These are phyloP conservation scores for Pseudogymnoascus sp. DNA, from an alignment of 2,329 filamentous ascomycete genomes.

Conservation along the genomic window DNA sequence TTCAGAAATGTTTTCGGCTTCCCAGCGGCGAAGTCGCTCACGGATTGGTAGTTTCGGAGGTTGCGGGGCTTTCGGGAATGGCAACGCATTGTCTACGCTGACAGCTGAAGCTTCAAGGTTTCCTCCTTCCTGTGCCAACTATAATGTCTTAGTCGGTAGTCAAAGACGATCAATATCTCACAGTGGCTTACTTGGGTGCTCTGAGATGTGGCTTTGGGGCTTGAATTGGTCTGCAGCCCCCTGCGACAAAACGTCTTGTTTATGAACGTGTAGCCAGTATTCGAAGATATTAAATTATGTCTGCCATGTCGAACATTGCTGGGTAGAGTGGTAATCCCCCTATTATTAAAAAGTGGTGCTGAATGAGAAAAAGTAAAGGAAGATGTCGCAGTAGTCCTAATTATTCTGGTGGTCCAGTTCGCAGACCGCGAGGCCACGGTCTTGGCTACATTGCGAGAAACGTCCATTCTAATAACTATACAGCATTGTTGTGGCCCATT, in stretches of 20 bases:
- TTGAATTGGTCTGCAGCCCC: background rate
- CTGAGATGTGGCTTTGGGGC: background rate
- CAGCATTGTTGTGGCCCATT: conserved; percentile 1
- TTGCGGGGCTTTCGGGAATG: background rate
- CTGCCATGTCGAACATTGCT: background rate
- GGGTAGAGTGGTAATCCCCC: background rate
- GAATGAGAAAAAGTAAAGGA: background rate
- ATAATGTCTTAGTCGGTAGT: background rate
- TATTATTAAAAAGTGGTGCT: background rate
- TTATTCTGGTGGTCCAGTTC: conserved; percentile 7
- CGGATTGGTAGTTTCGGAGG: background rate
- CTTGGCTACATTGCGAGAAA: conserved; percentile 8
- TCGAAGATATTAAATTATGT: background rate
- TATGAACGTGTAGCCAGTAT: background rate
- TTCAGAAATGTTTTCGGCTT: background rate
- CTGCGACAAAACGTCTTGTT: background rate
- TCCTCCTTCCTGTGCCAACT: background rate
- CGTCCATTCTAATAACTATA: conserved; percentile 9
- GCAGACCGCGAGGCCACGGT: conserved; percentile 2
- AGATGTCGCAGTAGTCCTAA: background rate
- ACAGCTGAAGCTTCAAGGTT: background rate
- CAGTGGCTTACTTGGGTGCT: background rate
- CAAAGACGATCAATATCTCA: background rate
- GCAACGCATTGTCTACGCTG: background rate
- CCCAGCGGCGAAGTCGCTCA: conserved; percentile 6